Base-by-base conservation (phyloP, 2,329 filamentous ascomycete species). In the Akanthomyces lecanii region DNA sequence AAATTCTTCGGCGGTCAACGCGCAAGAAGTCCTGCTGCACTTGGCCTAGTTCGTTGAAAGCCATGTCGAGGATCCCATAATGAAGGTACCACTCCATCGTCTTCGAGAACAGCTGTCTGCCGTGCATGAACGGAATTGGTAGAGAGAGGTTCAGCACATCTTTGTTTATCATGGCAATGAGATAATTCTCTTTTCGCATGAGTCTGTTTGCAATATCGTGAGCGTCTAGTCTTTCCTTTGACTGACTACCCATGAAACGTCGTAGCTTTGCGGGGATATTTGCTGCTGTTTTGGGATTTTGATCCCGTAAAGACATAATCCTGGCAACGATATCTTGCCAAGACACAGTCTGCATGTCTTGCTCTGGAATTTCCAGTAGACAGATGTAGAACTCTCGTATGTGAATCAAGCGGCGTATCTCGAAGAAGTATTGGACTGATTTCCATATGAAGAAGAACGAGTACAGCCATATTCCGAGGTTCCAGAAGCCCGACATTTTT, bases 141-240 rank as follows among this genome's bases (percentile, higher is more conserved):
- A 97, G 82, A 0, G 90, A 92, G 52, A 98, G 80, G 71, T 99
- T 89, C 48, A 99, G 77, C 44, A 98, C 86, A 65, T 98, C 95
- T 75, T 99, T 98, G 80, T 99, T 99, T 78, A 98, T 92, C 70
- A 99, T 82, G 5, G 95, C 95, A 70, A 99, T 97, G 66, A 97
- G 85, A 70, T 97, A 99, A 71, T 99, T 99, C 66, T 97, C 94
- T 71, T 91, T 90, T 64, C 95, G 89, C 95, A 99, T 98, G 52
- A 99, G 78, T 38, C 95, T 87, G 72, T 98, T 99, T 7, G 95
- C 95, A 73, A 99, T 98, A 71, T 97, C 95, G 70, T 97, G 92
- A 12, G 95, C 95, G 75, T 97, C 95, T 69, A 99, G 88, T 66
- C 94, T 85, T 76, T 98, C 92, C 74, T 97, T 96, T 25, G 92